These are phyloP conservation scores for Colletotrichum sp. DNA, from an alignment of 2,329 filamentous ascomycete genomes.

Conservation along the genomic window DNA sequence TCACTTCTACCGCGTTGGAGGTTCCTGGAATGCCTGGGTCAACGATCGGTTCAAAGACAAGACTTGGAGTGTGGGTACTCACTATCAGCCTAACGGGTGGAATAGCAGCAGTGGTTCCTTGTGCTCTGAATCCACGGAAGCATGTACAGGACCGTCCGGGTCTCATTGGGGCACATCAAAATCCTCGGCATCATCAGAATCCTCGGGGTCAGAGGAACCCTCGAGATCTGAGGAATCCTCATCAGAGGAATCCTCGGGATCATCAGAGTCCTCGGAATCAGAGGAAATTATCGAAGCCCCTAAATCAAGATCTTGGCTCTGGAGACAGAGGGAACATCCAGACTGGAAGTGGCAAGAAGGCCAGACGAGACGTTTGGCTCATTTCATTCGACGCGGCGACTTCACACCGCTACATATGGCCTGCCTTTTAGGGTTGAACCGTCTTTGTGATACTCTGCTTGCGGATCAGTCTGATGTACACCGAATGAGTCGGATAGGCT, in stretches of 20 bases:
- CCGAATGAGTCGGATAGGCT: background rate
- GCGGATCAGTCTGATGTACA: background rate
- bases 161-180: background rate
- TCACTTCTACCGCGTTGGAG: background rate
- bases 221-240: too few species aligned
- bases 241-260: too few species aligned
- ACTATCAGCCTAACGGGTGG: background rate
- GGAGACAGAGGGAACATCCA: background rate
- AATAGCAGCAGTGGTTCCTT: background rate
- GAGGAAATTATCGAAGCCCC: too few species aligned
- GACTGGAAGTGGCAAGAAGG: background rate
- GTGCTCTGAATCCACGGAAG: background rate
- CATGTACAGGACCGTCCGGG: background rate
- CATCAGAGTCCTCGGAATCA: too few species aligned
- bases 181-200: too few species aligned
- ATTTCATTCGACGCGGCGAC: background rate
- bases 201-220: too few species aligned
- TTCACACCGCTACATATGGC: conserved; percentile 3
- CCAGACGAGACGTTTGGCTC: conserved; percentile 32
- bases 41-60: background rate
- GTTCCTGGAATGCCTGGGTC: background rate
- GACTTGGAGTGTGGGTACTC: background rate
- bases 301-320: background rate
- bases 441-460: background rate
- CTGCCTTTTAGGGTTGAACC: background rate